Evolutionary conservation across 2,329 filamentous ascomycete genomes (phyloP), one percentile per base, ranked within the genome.

Genomic region (Drechslerella stenobrocha): DNA sequence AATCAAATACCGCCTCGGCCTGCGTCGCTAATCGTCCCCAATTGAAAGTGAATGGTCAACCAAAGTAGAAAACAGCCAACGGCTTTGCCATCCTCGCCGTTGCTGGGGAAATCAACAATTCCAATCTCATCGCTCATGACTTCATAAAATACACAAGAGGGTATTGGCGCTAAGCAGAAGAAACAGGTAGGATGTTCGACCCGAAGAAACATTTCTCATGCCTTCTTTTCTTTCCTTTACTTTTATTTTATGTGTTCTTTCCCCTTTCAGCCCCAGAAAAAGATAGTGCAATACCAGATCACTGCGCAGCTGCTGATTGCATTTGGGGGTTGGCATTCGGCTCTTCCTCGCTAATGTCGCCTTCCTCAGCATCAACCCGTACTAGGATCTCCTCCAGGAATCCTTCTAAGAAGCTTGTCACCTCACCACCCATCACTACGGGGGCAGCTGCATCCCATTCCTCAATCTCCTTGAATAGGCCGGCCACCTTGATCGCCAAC

Each of bases 361-460:
- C 88, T 73, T 93, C 89, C 69, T 90, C 81, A 2, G 91, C 89
- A 78, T 97, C 92, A 11, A 97, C 89, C 58, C 93, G 80, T 32
- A 96, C 90, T 20, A 98, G 79, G 22, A 98, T 87, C 79, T 98
- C 93, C 76, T 98, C 93, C 30, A 98, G 79, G 70, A 97, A 83
- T 0, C 91, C 92, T 76, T 98, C 93, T 5, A 97, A 77, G 72
- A 97, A 95, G 0, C 88, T 89, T 44, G 86, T 85, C 1, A 96
- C 90, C 23, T 92, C 91, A 44, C 89, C 86, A 0, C 90, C 92
- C 92, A 97, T 96, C 0, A 90, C 90, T 8, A 97, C 90, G 3
- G 90, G 89, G 72, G 90, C 88, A 42, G 86, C 83, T 75, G 87
- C 87, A 77, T 98, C 93, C 77, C 86, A 88, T 70, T 87, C 83